phyloP scores from a whole-genome alignment of 140 eudicot species.

The Oenanthe javanica region DNA sequence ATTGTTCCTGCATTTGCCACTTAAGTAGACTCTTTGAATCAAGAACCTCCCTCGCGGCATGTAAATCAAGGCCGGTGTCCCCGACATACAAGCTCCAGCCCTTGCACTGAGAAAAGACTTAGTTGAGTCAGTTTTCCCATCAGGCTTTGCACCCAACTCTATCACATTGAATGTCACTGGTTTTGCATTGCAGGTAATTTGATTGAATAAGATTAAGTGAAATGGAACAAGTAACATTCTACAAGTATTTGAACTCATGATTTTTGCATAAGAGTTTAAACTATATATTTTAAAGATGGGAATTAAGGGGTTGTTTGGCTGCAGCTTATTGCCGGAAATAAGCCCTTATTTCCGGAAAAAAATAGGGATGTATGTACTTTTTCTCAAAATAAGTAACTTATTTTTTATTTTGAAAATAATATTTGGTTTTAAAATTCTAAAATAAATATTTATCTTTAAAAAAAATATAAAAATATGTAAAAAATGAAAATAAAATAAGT shows the following conservation, averaged over 20 bases:
- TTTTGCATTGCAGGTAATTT: slow-evolving; percentile 6
- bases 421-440: too few species aligned
- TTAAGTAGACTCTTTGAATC: slow-evolving; percentile 27
- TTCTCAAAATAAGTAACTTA: too few species aligned
- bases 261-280: background rate
- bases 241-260: slow-evolving; percentile 7
- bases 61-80: slow-evolving; percentile 31
- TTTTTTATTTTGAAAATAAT: too few species aligned
- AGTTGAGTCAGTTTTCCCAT: slow-evolving; percentile 49
- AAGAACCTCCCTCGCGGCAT: slow-evolving; percentile 55
- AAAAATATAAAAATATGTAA: too few species aligned
- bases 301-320: background rate
- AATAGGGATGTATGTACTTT: too few species aligned
- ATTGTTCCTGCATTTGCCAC: slow-evolving; percentile 31
- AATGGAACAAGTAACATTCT: background rate
- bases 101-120: slow-evolving; percentile 51
- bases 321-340: too few species aligned
- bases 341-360: too few species aligned
- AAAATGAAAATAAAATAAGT: too few species aligned
- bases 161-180: slow-evolving; percentile 24
- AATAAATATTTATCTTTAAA: too few species aligned
- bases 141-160: slow-evolving; percentile 42
- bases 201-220: background rate
- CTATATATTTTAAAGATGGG: background rate
- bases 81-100: slow-evolving; percentile 45